A percentile compares a stretch with the other conserved stretches of the same genome.
These are phyloP conservation scores for Porphyridium purpureum DNA, from an alignment of 23 red algal species.

Conservation along the genomic window DNA sequence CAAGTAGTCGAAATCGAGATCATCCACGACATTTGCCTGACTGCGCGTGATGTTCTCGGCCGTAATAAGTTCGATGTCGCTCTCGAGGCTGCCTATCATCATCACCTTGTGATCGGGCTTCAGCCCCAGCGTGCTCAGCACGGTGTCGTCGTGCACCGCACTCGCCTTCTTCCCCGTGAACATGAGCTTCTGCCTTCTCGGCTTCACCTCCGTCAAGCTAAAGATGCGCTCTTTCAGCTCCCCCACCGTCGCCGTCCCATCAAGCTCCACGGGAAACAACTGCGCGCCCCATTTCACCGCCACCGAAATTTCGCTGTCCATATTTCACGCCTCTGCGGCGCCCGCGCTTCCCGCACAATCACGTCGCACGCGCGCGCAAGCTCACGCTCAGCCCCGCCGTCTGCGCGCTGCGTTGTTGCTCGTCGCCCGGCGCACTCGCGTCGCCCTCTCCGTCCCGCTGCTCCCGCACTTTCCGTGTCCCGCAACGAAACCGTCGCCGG, in stretches of 20 bases:
- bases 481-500: no score
- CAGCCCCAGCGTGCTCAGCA: conserved; percentile 7
- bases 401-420: no score
- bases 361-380: no score
- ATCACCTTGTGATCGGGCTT: conserved; percentile 39
- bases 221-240: conserved; percentile 34
- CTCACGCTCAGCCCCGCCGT: no score
- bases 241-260: conserved; percentile 13
- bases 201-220: conserved; percentile 45
- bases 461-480: no score
- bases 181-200: conserved; percentile 73
- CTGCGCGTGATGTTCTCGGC: conserved; percentile 5
- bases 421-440: no score
- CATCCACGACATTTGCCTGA: conserved; percentile 11
- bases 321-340: no score
- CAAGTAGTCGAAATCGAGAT: conserved; percentile 19
- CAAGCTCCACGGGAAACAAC: conserved; percentile 26
- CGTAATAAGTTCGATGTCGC: conserved; percentile 25
- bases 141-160: conserved; percentile 6
- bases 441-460: no score
- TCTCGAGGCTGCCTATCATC: conserved; percentile 51
- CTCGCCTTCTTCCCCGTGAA: conserved; percentile 12
- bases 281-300: conserved; percentile 27
- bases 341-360: no score
- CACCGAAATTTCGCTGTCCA: no score